A percentile compares a stretch with the other conserved stretches of the same genome.
phyloP scores from a whole-genome alignment of 108 stramenopile species.

The Asterionellopsis glacialis region DNA sequence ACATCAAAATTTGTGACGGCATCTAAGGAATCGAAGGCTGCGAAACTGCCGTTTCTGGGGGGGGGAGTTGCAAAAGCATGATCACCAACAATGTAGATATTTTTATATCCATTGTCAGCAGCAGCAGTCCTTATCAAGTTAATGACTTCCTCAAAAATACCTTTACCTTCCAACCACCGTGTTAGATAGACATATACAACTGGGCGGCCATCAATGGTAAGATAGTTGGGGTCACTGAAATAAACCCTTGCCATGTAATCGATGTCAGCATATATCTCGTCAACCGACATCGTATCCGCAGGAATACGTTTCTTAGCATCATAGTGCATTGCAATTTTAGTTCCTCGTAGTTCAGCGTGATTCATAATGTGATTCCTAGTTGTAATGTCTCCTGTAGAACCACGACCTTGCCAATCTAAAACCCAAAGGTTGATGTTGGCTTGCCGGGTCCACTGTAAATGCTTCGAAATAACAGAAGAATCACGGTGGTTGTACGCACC shows the following conservation, averaged over 20 bases:
- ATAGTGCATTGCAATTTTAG: slow-evolving; percentile 17
- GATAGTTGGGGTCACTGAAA: slow-evolving; percentile 26
- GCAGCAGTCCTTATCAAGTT: neutral
- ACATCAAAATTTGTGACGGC: slow-evolving; percentile 16
- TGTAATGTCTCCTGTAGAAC: slow-evolving; percentile 3
- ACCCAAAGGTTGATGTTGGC: slow-evolving; percentile 30
- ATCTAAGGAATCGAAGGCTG: neutral
- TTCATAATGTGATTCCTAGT: slow-evolving; percentile 8
- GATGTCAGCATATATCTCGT: slow-evolving; percentile 15
- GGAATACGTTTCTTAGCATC: slow-evolving; percentile 8
- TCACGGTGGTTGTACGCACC: slow-evolving; percentile 22
- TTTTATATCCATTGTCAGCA: slow-evolving; percentile 2
- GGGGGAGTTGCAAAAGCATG: slow-evolving; percentile 26
- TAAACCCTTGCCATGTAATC: slow-evolving; percentile 17
- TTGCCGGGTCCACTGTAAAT: slow-evolving; percentile 17
- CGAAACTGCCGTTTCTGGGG: neutral
- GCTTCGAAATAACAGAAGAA: slow-evolving; percentile 9
- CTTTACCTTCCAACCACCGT: slow-evolving; percentile 2
- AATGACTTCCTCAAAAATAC: neutral
- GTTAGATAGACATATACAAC: slow-evolving; percentile 28
- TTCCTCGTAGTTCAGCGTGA: neutral
- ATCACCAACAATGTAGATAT: slow-evolving; percentile 36
- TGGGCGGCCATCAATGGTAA: slow-evolving; percentile 22
- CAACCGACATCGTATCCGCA: slow-evolving; percentile 2
- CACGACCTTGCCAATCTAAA: slow-evolving; percentile 13